Conservation (phyloP, 2,329 filamentous ascomycete species). For the Dactylonectria macrodidyma region DNA sequence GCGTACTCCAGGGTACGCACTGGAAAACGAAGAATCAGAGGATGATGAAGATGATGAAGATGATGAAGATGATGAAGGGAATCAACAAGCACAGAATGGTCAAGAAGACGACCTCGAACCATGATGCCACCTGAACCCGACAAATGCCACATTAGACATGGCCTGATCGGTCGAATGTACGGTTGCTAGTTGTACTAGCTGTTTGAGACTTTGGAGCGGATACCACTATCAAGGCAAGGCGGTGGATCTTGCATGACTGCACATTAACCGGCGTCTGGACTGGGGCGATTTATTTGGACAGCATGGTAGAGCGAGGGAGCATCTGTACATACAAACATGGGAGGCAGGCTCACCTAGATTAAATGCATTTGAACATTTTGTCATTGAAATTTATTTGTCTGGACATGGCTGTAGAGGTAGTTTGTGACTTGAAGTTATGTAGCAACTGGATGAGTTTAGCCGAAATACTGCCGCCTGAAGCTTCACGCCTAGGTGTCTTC, state of each 20-base stretch:
- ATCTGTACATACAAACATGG: conserved; percentile 37
- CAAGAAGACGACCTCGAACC: conserved; percentile 15
- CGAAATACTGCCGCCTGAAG: conserved; percentile 38
- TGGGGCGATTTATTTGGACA: conserved; percentile 35
- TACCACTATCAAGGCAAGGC: conserved; percentile 27
- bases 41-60: conserved; percentile 53
- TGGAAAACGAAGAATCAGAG: conserved; percentile 60
- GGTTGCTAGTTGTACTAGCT: conserved; percentile 11
- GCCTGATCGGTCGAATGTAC: conserved; percentile 11
- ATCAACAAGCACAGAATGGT: conserved; percentile 34
- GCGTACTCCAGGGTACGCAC: conserved; percentile 68
- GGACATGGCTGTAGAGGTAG: background rate
- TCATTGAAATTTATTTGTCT: background rate
- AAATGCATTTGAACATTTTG: conserved; percentile 13
- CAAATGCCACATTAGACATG: conserved; percentile 14
- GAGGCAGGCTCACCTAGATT: conserved; percentile 32
- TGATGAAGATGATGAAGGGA: conserved; percentile 50
- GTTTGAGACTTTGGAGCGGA: conserved; percentile 23
- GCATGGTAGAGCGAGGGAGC: conserved; percentile 40
- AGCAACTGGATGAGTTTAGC: conserved; percentile 28
- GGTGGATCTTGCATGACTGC: conserved; percentile 37
- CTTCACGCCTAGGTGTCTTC: conserved; percentile 38
- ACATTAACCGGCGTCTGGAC: conserved; percentile 46
- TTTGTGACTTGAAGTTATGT: background rate
- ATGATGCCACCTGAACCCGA: conserved; percentile 17